phyloP scores from a whole-genome alignment of 768 basidiomycete species.

The Suillus variegatus region DNA sequence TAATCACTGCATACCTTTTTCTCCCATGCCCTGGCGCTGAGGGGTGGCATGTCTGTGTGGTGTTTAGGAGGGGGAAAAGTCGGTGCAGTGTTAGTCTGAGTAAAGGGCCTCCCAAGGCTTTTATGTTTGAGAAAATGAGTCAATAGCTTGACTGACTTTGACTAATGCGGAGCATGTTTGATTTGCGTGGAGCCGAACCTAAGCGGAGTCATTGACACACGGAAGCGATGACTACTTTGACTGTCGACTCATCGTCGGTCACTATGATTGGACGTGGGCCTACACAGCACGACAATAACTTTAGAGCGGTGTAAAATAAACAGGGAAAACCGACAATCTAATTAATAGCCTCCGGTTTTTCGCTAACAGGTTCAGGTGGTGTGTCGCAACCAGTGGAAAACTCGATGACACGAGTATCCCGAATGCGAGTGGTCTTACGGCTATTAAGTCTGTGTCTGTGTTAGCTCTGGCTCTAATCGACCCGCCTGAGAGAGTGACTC shows the following conservation, averaged over 20 bases:
- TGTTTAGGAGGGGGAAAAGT: neutral
- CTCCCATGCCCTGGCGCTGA: slow-evolving; percentile 2
- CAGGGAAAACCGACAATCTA: neutral
- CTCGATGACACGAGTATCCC: neutral
- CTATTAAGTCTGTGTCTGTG: neutral
- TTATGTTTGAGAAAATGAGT: neutral
- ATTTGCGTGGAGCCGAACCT: neutral
- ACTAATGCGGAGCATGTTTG: neutral
- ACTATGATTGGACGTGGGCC: neutral
- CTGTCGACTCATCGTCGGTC: neutral
- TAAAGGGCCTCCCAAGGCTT: neutral
- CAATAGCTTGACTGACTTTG: neutral
- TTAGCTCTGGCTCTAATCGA: neutral
- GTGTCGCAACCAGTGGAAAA: neutral
- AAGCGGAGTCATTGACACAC: neutral
- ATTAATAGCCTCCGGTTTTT: neutral
- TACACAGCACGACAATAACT: neutral
- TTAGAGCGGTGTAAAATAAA: neutral
- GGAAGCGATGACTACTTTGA: neutral
- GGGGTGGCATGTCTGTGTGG: neutral
- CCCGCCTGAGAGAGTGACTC: neutral
- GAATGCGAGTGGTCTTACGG: neutral
- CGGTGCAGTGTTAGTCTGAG: neutral
- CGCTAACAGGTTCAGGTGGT: too few species aligned
- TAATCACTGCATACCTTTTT: neutral